Evolutionary conservation across 495 filamentous ascomycete species (phyloP).

Genomic region (Sordaria brevicollis): DNA sequence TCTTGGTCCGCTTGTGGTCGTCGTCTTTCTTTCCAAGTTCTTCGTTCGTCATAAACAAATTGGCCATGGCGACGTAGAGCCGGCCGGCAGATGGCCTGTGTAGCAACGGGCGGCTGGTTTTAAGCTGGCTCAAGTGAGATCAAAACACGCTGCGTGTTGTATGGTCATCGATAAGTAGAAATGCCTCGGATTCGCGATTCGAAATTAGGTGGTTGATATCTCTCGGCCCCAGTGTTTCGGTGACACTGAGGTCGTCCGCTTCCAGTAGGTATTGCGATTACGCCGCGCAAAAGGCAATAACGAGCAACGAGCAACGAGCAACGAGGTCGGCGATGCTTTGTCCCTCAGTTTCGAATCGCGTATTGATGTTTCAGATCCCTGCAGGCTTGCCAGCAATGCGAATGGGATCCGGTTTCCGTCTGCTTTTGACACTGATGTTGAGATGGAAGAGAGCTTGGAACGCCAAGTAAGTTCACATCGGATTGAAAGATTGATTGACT

Average conservation of each 20-base stretch:
- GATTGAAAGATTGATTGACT: neutral
- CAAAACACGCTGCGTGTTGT: neutral
- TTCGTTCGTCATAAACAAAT: constrained; percentile 31
- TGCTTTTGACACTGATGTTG: neutral
- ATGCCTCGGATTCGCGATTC: neutral
- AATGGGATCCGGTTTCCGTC: neutral
- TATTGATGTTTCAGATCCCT: neutral
- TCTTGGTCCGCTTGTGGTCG: constrained; percentile 32
- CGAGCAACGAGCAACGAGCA: neutral
- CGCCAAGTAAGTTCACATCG: neutral
- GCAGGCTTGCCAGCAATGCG: neutral
- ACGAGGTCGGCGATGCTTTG: neutral
- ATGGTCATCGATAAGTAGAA: neutral
- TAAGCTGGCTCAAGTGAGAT: neutral
- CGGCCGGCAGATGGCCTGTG: neutral
- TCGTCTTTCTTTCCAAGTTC: constrained; percentile 41
- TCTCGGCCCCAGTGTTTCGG: neutral
- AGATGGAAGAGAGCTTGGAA: neutral
- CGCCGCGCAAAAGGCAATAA: neutral
- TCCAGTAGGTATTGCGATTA: neutral
- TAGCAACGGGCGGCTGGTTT: neutral
- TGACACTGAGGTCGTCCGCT: neutral
- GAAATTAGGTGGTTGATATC: neutral
- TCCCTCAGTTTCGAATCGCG: neutral
- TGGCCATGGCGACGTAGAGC: neutral